Percentiles rank a stretch among this genome's conserved stretches.
Evolutionary conservation across 2,329 filamentous ascomycete species (phyloP).

Genomic region (Exophiala xenobiotica): DNA sequence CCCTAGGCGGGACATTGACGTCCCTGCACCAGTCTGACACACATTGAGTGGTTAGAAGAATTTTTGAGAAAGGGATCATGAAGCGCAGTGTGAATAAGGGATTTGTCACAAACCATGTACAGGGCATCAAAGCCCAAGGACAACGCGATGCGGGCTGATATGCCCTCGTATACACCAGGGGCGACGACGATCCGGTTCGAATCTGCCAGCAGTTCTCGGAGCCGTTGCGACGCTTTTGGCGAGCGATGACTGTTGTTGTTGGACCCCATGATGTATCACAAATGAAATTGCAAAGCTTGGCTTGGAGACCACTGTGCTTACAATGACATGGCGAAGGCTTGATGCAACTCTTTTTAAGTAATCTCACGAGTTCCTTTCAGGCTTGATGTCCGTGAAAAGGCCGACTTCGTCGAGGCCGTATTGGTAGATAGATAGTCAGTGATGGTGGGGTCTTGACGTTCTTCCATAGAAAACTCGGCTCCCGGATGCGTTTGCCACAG

Average conservation of each 20-base stretch:
- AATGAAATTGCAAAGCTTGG: too few relatives aligned
- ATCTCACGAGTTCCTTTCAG: too few relatives aligned
- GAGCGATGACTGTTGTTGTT: background rate
- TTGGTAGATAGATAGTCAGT: too few relatives aligned
- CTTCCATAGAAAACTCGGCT: too few relatives aligned
- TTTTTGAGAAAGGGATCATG: background rate
- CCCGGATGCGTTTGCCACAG: too few relatives aligned
- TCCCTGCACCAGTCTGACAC: conserved; percentile 49
- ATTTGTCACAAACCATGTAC: background rate
- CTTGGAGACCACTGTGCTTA: too few relatives aligned
- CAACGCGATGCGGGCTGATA: conserved; percentile 57
- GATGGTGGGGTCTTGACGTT: too few relatives aligned
- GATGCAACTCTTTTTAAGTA: too few relatives aligned
- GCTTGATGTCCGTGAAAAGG: too few relatives aligned
- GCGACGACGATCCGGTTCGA: conserved; percentile 52
- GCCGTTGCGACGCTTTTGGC: conserved; percentile 4
- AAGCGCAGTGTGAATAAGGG: background rate
- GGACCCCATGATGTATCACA: background rate
- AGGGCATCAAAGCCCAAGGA: conserved; percentile 56
- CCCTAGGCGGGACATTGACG: conserved; percentile 49
- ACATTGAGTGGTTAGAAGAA: background rate
- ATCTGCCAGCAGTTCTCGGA: background rate
- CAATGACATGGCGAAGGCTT: too few relatives aligned
- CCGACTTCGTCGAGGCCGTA: too few relatives aligned
- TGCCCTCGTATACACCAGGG: conserved; percentile 67